Evolutionary conservation across 176 grass and related monocot species (phyloP), one percentile per base, ranked within the genome.

Genomic region (Puccinellia tenuiflora): DNA sequence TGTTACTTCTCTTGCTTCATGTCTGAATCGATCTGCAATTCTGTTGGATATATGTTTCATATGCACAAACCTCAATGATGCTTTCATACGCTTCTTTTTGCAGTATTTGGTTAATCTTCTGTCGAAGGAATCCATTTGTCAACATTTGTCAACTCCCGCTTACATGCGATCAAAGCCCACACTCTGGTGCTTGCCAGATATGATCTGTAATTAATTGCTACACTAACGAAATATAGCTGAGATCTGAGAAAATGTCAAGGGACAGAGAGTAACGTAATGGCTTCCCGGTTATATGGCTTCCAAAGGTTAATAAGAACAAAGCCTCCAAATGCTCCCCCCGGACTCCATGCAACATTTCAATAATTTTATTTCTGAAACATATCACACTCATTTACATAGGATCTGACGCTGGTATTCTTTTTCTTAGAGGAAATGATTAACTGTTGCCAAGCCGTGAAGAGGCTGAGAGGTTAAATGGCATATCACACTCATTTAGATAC

Each of bases 121-220:
- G 63, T 83, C 92, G 53, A 98, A 88, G 87, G 91, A 93, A 85
- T 91, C 85, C 46, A 73, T 95, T 31, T 85, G 40, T 88, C 90
- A 16, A 88, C 80, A 62, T 98, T 66, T 90, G 85, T 85, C 20
- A 98, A 95, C 84, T 98, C 96, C 25, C 92, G 89, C 64, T 88
- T 98, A 83, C 88, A 95, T 87, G 86, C 87, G 40, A 78, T 98
- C 50, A 92, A 91, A 85, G 88, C 90, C 25, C 83, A 95, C 73
- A 88, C 89, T 39, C 82, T 98, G 83, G 87, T 98, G 35, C 47
- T 98, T 71, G 96, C 88, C 30, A 98, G 96, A 93, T 98, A 91
- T 73, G 81, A 42, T n/a, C 22, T 82, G 29, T 24, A 45, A 35
- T 20, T 54, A n/a, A n/a, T n/a, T n/a, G 10, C 15, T 30, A 25